Percentiles rank a stretch among this genome's conserved stretches.
phyloP scores from a whole-genome alignment of 495 filamentous ascomycete genomes.

The Hyaloscypha variabilis region DNA sequence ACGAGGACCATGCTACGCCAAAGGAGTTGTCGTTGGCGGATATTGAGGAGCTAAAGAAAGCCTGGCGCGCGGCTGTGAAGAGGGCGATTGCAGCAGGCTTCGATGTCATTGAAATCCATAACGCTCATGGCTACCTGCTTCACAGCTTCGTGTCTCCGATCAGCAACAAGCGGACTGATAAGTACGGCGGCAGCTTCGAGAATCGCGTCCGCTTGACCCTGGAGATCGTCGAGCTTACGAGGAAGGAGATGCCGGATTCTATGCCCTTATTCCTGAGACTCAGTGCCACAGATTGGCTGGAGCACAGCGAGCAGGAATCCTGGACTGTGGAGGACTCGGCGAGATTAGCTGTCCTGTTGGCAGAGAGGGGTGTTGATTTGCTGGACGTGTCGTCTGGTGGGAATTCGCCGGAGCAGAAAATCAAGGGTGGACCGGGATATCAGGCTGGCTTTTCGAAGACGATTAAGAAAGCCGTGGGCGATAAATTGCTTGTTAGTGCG shows the following conservation, averaged over 20 bases:
- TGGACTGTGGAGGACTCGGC: conserved; percentile 62
- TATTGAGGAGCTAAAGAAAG: conserved; percentile 57
- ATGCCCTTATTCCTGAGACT: conserved; percentile 58
- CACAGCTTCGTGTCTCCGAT: conserved; percentile 56
- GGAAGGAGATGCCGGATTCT: conserved; percentile 53
- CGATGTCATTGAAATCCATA: conserved; percentile 54
- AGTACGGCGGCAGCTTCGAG: conserved; percentile 68
- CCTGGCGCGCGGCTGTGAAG: conserved; percentile 55
- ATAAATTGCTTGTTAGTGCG: conserved; percentile 56
- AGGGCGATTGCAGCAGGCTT: conserved; percentile 59
- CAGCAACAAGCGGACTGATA: conserved; percentile 61
- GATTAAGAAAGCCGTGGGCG: conserved; percentile 65
- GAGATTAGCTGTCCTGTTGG: conserved; percentile 54
- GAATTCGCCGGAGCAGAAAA: conserved; percentile 56
- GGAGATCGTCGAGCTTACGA: conserved; percentile 59
- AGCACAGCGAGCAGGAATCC: conserved; percentile 42
- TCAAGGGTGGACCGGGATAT: conserved; percentile 59
- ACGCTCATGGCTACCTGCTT: conserved; percentile 56
- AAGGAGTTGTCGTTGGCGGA: conserved; percentile 55
- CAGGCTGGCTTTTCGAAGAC: conserved; percentile 66
- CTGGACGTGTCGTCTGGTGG: conserved; percentile 64
- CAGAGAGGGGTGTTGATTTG: conserved; percentile 61
- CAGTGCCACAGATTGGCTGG: conserved; percentile 44
- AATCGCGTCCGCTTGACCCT: conserved; percentile 59
- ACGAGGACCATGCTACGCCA: conserved; percentile 45